A percentile compares a stretch with the other conserved stretches of the same genome.
These are phyloP conservation scores for Pyricularia grisea DNA, from an alignment of 2,329 filamentous ascomycete genomes.

Conservation along the genomic window DNA sequence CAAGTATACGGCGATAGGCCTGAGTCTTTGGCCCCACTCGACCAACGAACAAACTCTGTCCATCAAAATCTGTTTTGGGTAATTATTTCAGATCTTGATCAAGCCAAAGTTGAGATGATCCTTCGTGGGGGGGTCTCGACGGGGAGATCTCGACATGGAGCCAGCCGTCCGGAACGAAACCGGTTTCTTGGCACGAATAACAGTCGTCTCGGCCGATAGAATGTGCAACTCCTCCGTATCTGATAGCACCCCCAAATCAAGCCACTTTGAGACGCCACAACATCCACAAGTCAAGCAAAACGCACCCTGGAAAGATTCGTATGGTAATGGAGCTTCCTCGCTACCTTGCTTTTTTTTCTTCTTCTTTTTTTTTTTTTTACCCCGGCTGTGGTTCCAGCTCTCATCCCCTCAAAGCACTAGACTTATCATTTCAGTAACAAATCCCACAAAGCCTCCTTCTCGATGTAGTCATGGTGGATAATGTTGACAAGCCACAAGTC, in stretches of 20 bases:
- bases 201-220: background rate
- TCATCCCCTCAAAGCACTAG: background rate
- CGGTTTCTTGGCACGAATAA: background rate
- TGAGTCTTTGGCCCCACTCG: background rate
- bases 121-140: background rate
- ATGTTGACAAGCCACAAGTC: conserved; percentile 87
- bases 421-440: conserved; percentile 36
- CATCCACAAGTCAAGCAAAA: background rate
- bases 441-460: conserved; percentile 64
- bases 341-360: too few species aligned
- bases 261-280: background rate
- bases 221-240: background rate
- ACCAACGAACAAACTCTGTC: background rate
- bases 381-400: background rate
- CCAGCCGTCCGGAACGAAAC: background rate
- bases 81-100: background rate
- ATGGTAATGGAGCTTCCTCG: too few species aligned
- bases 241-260: background rate
- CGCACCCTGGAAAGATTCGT: too few species aligned
- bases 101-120: background rate
- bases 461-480: conserved; percentile 71
- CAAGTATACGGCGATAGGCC: background rate
- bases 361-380: too few species aligned
- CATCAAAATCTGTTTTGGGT: background rate
- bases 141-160: background rate